phyloP scores from a whole-genome alignment of 805 yeast genomes.

The Saccharomycopsis microspora region DNA sequence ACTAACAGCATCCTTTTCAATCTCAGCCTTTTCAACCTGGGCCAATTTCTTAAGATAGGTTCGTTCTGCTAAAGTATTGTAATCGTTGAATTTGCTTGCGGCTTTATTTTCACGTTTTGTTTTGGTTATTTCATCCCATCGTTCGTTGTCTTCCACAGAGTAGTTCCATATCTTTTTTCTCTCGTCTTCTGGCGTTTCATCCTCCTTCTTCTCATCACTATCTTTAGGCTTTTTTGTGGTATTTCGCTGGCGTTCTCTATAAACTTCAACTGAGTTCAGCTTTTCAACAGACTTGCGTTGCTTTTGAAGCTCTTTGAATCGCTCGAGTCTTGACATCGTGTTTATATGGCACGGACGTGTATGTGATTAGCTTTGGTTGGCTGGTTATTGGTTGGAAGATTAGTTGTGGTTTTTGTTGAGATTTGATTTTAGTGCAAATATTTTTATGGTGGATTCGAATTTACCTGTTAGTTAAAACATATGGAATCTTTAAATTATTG shows the following conservation, averaged over 20 bases:
- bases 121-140: conserved; percentile 37
- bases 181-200: conserved; percentile 29
- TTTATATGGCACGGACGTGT: too few relatives aligned
- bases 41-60: conserved; percentile 39
- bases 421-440: too few relatives aligned
- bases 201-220: conserved; percentile 10
- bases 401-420: too few relatives aligned
- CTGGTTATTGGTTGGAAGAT: too few relatives aligned
- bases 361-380: too few relatives aligned
- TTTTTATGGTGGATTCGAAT: too few relatives aligned
- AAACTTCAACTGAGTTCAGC: background rate
- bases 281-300: background rate
- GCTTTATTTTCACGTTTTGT: conserved; percentile 24
- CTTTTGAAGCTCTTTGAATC: too few relatives aligned
- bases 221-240: too few relatives aligned
- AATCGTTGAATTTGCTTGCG: conserved; percentile 24
- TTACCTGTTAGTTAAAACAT: too few relatives aligned
- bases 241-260: too few relatives aligned
- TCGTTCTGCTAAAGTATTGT: conserved; percentile 20
- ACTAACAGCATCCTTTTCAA: conserved; percentile 15
- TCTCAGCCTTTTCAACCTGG: conserved; percentile 34
- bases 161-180: conserved; percentile 39
- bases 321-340: too few relatives aligned
- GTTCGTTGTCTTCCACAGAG: conserved; percentile 53
- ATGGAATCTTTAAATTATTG: too few relatives aligned